Conservation (phyloP, 2,329 filamentous ascomycete genomes). For the Stemphylium beticola region DNA sequence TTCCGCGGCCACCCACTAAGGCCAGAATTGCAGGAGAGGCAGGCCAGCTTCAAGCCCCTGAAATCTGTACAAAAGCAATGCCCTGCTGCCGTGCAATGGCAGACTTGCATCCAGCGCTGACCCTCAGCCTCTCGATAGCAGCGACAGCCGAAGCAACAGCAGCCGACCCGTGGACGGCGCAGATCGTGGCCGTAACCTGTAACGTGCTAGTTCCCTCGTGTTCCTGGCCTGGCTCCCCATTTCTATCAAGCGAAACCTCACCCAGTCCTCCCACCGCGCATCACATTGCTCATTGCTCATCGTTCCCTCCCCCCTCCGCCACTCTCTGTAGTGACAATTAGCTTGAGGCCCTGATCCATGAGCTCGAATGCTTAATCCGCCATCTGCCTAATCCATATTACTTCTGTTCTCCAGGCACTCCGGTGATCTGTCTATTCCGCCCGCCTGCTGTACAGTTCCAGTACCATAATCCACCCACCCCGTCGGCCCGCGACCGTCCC, state of each 20-base stretch:
- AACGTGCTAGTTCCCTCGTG: slow-evolving; percentile 21
- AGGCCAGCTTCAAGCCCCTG: slow-evolving; percentile 12
- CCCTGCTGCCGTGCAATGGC: slow-evolving; percentile 10
- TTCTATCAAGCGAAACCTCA: slow-evolving; percentile 24
- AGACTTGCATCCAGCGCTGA: background rate
- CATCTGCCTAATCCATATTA: slow-evolving; percentile 45
- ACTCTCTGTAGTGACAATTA: slow-evolving; percentile 4
- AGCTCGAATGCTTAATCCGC: slow-evolving; percentile 38
- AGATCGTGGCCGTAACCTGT: slow-evolving; percentile 23
- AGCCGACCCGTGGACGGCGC: slow-evolving; percentile 5
- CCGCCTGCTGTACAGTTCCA: slow-evolving; percentile 31
- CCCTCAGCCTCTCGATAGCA: background rate
- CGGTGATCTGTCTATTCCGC: slow-evolving; percentile 47
- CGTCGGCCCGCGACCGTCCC: slow-evolving; percentile 10
- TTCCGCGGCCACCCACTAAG: slow-evolving; percentile 29
- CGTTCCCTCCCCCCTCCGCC: slow-evolving; percentile 15
- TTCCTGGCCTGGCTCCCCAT: slow-evolving; percentile 20
- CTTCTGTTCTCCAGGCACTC: slow-evolving; percentile 47
- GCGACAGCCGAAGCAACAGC: slow-evolving; percentile 3
- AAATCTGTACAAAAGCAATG: slow-evolving; percentile 22
- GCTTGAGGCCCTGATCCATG: slow-evolving; percentile 29
- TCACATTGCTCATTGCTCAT: slow-evolving; percentile 17
- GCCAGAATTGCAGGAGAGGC: slow-evolving; percentile 9
- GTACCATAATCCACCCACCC: slow-evolving; percentile 39
- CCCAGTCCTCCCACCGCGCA: slow-evolving; percentile 14